Evolutionary conservation across 306 rosid species (phyloP), one percentile per base, ranked within the genome.

Genomic region (Leucaena leucocephala): DNA sequence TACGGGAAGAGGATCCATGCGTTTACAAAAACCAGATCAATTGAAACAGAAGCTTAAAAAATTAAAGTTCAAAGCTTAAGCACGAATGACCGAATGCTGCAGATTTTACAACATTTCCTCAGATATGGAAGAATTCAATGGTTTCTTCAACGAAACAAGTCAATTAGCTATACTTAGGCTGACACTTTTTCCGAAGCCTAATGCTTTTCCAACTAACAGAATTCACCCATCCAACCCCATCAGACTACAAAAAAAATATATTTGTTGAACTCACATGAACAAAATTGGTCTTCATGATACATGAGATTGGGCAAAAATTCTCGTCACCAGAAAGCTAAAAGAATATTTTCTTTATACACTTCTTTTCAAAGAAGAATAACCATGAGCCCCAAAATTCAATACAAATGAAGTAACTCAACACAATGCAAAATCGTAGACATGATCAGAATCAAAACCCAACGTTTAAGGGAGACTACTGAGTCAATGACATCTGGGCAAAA

Each of bases 1-100:
- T 43, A 77, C 78, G 46, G 83, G 82, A 78, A 80, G 81, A 52
- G 64, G 44, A 84, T 73, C 81, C 76, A 72, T 17, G 40, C 42
- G 44, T 42, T 19, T 66, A 63, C 21, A 76, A 21, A 84, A 45
- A 27, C 63, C 15, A 69, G 75, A 57, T 71, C 76, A 48, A 63
- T 71, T 44, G 59, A 71, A 71, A 71, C 19, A 76, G 4, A 58
- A 42, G 38, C 19, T 49, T 33, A 13, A 36, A 42, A n/a, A 69
- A 71, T 64, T 11, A 39, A 71, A 78, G 40, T 17, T 40, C 50
- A 15, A 10, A 33, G 19, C 78, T 63, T 22, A 70, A 81, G 78
- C 69, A 64, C 15, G 46, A 70, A 50, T 79, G 74, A 69, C 35
- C 10, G 12, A 15, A 43, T 22, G 74, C 27, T 50, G 65, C 48